Conservation (phyloP, 495 filamentous ascomycete species). For the Tuber brumale region DNA sequence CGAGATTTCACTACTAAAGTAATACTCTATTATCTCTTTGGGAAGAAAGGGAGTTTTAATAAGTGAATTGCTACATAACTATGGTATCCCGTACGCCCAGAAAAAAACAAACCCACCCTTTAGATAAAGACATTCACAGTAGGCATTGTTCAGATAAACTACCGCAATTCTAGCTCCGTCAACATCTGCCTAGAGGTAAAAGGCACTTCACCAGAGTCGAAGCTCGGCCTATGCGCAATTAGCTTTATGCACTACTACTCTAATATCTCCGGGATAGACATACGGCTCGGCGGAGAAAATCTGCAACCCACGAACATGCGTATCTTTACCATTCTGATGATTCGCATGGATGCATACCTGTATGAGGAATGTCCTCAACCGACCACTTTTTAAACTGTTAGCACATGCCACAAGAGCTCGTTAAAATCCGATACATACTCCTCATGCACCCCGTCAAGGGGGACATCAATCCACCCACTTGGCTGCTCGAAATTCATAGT, state of each 20-base stretch:
- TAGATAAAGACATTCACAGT: not conserved
- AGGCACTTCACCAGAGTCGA: conserved; percentile 35
- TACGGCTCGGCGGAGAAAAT: conserved; percentile 67
- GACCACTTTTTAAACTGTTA: conserved; percentile 21
- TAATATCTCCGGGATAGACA: conserved; percentile 5
- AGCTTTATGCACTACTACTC: not conserved
- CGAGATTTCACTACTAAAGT: not conserved
- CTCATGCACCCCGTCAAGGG: conserved; percentile 57
- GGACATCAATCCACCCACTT: conserved; percentile 82
- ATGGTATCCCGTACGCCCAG: not conserved
- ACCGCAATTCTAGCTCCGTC: conserved; percentile 37
- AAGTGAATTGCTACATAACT: not conserved
- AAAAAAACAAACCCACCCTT: not conserved
- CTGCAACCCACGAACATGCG: conserved; percentile 88
- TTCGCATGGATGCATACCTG: conserved; percentile 88
- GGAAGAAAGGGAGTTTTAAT: not conserved
- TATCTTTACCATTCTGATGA: conserved; percentile 98
- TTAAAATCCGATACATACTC: conserved; percentile 17
- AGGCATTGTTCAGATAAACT: not conserved
- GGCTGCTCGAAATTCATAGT: conserved; percentile 72
- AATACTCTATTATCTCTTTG: not conserved
- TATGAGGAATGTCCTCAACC: conserved; percentile 75
- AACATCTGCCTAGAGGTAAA: conserved; percentile 36
- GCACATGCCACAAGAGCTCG: not conserved
- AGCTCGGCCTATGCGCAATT: conserved; percentile 15